Conservation (phyloP, 2,329 filamentous ascomycete genomes). For the Chrysosporium keratinophilum region DNA sequence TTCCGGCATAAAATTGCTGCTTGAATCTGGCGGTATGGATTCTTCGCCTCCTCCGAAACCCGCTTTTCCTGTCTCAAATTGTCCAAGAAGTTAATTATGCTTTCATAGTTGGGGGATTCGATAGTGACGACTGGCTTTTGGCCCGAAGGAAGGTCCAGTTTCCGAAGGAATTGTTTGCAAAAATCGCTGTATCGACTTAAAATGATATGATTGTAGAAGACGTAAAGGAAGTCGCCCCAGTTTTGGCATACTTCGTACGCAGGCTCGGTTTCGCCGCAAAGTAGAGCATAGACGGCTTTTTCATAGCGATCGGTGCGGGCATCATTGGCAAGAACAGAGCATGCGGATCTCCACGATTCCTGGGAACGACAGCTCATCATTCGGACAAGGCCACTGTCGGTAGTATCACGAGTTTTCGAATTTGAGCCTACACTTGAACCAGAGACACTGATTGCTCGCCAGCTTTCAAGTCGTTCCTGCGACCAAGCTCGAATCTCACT, state of each 20-base stretch:
- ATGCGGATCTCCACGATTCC: constrained; percentile 31
- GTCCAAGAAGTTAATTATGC: constrained; percentile 31
- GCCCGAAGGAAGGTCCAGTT: constrained; percentile 44
- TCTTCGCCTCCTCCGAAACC: constrained; percentile 32
- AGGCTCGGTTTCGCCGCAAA: constrained; percentile 73
- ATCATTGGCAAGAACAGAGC: constrained; percentile 44
- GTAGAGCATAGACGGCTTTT: constrained; percentile 75
- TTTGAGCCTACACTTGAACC: constrained; percentile 38
- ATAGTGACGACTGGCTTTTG: constrained; percentile 46
- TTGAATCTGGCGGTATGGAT: constrained; percentile 38
- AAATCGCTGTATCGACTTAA: constrained; percentile 70
- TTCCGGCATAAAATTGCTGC: constrained; percentile 34
- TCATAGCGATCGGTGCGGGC: constrained; percentile 66
- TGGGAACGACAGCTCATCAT: constrained; percentile 35
- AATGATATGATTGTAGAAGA: constrained; percentile 76
- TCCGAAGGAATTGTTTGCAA: constrained; percentile 36
- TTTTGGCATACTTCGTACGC: constrained; percentile 65
- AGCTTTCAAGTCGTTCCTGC: constrained; percentile 71
- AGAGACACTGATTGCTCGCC: constrained; percentile 76
- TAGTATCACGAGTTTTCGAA: constrained; percentile 22
- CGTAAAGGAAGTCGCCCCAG: constrained; percentile 82
- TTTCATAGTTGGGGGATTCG: constrained; percentile 41
- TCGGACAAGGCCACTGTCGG: constrained; percentile 31
- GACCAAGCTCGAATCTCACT: constrained; percentile 75
- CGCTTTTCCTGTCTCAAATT: constrained; percentile 28